Evolutionary conservation across 805 yeast species (phyloP).

Genomic region (Nakazawaea ishiwadae): DNA sequence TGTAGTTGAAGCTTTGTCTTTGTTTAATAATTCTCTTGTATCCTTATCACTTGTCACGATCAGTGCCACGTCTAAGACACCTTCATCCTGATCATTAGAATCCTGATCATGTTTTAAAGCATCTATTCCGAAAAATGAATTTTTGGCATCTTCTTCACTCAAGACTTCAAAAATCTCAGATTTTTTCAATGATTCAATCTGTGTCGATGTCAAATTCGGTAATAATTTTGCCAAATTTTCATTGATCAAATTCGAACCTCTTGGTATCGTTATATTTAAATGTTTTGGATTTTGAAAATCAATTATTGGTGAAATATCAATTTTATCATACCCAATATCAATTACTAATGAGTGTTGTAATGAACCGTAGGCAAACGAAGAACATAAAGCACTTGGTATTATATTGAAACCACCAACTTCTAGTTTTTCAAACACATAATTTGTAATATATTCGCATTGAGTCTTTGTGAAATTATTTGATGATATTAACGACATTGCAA

Average conservation of each 20-base stretch:
- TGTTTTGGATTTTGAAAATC: slow-evolving; percentile 62
- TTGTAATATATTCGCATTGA: slow-evolving; percentile 65
- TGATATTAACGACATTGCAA: slow-evolving; percentile 67
- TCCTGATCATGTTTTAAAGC: slow-evolving; percentile 32
- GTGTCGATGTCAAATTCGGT: slow-evolving; percentile 51
- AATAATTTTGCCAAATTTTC: slow-evolving; percentile 43
- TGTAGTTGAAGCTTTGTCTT: slow-evolving; percentile 16
- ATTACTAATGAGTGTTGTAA: slow-evolving; percentile 66
- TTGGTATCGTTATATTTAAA: slow-evolving; percentile 27
- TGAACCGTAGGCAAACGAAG: slow-evolving; percentile 68
- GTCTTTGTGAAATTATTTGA: slow-evolving; percentile 66
- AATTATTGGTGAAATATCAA: slow-evolving; percentile 76
- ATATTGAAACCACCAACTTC: slow-evolving; percentile 70
- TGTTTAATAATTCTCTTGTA: slow-evolving; percentile 43
- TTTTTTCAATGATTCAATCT: slow-evolving; percentile 70
- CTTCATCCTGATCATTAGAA: slow-evolving; percentile 48
- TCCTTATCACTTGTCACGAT: slow-evolving; percentile 71
- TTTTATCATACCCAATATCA: slow-evolving; percentile 72
- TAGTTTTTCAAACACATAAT: slow-evolving; percentile 68
- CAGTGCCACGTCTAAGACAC: slow-evolving; percentile 83
- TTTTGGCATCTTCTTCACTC: slow-evolving; percentile 57
- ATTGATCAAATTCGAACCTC: slow-evolving; percentile 71
- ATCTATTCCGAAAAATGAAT: slow-evolving; percentile 57
- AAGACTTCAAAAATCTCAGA: slow-evolving; percentile 78
- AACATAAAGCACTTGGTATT: slow-evolving; percentile 61